Base-by-base conservation (phyloP, 2,329 filamentous ascomycete species). In the Falciphora oryzae region DNA sequence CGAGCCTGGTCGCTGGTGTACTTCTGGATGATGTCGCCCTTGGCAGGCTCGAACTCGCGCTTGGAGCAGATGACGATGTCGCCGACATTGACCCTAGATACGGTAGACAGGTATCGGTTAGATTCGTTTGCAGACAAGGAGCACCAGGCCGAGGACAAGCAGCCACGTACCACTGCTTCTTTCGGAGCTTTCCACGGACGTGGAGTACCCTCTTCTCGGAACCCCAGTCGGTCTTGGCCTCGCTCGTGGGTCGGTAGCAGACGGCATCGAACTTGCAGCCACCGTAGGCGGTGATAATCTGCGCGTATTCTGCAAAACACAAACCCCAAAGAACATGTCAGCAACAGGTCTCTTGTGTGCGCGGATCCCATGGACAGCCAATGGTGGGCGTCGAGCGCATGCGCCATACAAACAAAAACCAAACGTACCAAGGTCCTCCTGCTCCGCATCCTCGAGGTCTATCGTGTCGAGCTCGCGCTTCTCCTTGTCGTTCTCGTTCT, bases 401-500 rank as follows among this genome's bases (percentile, higher is more conserved):
- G 59, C 61, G 35, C 53, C 56, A 44, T 63, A 59, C 57, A 50
- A 63, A 61, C 31, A 44, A 60, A 57, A 56, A 58, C 32, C 29
- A 28, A 59, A 38, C 57, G 50, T 58, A 73, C 76, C 66, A 80
- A 86, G 94, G 71, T 94, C 94, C 76, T 98, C 94, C 79, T 98
- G 50, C 61, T 62, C 61, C 29, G 61, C 29, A 38, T 62, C 61
- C 28, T 56, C 61, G 18, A 62, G 44, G 44, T 53, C 44, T 53
- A 53, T 53, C 44, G 44, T 53, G 44, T 53, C 44, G 22, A 98
- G 86, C 80, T 98, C 94, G 79, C 94, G 93, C 86, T 97, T 97
- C 83, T 97, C 93, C 77, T 97, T 96, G 84, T 98, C 95, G 82
- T 95, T 96, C 83, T 96, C 92, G 86, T 96, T 96, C 90, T 97